phyloP scores from a whole-genome alignment of 208 protist species.

The Leishmania major region DNA sequence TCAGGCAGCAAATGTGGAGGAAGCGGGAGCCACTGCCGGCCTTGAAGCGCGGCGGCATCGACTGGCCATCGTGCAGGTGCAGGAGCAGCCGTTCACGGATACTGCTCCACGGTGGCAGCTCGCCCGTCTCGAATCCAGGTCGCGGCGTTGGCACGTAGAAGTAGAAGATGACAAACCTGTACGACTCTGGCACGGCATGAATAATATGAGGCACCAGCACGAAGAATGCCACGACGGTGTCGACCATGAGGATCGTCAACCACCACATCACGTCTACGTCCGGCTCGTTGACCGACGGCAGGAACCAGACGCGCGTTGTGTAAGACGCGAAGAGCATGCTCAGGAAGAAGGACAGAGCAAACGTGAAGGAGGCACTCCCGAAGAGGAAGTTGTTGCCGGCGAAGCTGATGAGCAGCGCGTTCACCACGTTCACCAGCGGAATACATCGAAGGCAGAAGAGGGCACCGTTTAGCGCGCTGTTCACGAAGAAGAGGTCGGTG shows the following conservation, averaged over 20 bases:
- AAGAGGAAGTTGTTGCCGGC: conserved; percentile 78
- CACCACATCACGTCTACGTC: conserved; percentile 57
- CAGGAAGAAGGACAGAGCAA: conserved; percentile 64
- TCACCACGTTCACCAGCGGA: conserved; percentile 68
- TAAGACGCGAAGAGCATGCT: conserved; percentile 66
- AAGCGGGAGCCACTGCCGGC: conserved; percentile 62
- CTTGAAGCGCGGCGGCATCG: conserved; percentile 45
- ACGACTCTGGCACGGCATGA: conserved; percentile 62
- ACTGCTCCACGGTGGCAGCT: conserved; percentile 40
- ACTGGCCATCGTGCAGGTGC: conserved; percentile 46
- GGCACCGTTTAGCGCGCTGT: conserved; percentile 63
- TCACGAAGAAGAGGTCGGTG: conserved; percentile 61
- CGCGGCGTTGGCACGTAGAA: conserved; percentile 52
- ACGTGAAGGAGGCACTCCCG: conserved; percentile 43
- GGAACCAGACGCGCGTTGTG: conserved; percentile 77
- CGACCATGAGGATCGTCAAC: conserved; percentile 65
- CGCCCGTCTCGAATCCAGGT: conserved; percentile 25
- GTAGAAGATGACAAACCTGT: conserved; percentile 67
- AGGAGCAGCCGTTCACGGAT: conserved; percentile 56
- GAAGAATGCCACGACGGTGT: conserved; percentile 44
- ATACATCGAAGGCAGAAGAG: conserved; percentile 75
- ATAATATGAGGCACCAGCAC: conserved; percentile 64
- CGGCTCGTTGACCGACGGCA: conserved; percentile 79
- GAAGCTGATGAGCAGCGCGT: conserved; percentile 71
- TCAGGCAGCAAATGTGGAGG: conserved; percentile 56